These are phyloP conservation scores for Stagonosporopsis tanaceti DNA, from an alignment of 2,329 filamentous ascomycete genomes.

Conservation along the genomic window DNA sequence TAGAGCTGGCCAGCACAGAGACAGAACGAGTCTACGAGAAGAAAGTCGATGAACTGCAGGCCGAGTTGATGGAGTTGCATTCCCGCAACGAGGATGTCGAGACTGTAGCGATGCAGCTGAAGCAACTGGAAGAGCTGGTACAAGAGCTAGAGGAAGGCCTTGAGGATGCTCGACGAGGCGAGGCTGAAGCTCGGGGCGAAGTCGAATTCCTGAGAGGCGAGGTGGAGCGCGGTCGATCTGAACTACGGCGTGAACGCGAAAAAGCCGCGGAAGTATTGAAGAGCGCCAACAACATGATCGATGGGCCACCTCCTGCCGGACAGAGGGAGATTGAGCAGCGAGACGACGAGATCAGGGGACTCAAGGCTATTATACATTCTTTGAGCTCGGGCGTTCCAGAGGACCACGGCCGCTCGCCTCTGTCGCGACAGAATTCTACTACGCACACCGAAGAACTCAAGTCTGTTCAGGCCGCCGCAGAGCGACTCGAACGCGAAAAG, in stretches of 20 bases:
- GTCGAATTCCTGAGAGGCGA: slow-evolving; percentile 95
- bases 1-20: slow-evolving; percentile 94
- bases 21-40: slow-evolving; percentile 96
- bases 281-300: slow-evolving; percentile 58
- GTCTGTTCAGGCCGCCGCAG: slow-evolving; percentile 66
- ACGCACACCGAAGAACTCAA: slow-evolving; percentile 57
- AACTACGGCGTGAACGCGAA: slow-evolving; percentile 87
- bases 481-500: slow-evolving; percentile 81
- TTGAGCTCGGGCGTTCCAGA: slow-evolving; percentile 75
- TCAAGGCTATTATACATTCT: slow-evolving; percentile 98
- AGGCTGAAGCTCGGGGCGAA: slow-evolving; percentile 93
- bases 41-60: slow-evolving; percentile 84
- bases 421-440: slow-evolving; percentile 38
- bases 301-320: slow-evolving; percentile 50
- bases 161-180: slow-evolving; percentile 90
- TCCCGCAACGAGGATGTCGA: slow-evolving; percentile 89
- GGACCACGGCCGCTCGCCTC: slow-evolving; percentile 42
- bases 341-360: slow-evolving; percentile 94
- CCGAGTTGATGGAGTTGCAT: slow-evolving; percentile 82
- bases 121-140: slow-evolving; percentile 94
- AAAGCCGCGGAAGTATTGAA: slow-evolving; percentile 72
- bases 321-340: slow-evolving; percentile 88
- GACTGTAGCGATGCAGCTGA: slow-evolving; percentile 86
- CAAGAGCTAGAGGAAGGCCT: slow-evolving; percentile 96
- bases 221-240: slow-evolving; percentile 87